These are phyloP conservation scores for Clonostachys solani DNA, from an alignment of 2,329 filamentous ascomycete species.

Conservation along the genomic window DNA sequence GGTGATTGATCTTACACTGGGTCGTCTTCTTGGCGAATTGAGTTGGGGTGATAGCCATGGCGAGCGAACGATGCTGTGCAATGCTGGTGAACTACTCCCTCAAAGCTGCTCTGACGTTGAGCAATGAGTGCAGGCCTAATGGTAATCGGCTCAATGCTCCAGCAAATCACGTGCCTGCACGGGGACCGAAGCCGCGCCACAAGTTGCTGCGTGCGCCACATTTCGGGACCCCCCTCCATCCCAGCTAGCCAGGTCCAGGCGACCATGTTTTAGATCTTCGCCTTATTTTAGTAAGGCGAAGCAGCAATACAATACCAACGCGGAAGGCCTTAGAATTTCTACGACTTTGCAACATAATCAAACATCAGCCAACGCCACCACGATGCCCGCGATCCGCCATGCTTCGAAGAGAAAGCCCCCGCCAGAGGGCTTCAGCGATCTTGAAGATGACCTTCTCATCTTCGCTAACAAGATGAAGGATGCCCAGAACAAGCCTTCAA, in stretches of 20 bases:
- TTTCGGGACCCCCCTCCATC: too few species aligned
- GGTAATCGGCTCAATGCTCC: too few species aligned
- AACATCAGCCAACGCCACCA: constrained; percentile 3
- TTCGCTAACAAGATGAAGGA: constrained; percentile 93
- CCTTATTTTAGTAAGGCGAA: neutral
- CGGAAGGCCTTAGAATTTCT: neutral
- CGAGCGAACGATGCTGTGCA: constrained; percentile 31
- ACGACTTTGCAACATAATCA: neutral
- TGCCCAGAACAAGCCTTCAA: constrained; percentile 84
- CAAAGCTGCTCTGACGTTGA: too few species aligned
- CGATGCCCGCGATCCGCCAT: constrained; percentile 75
- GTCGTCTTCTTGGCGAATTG: constrained; percentile 81
- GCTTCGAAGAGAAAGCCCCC: constrained; percentile 76
- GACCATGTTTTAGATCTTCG: too few species aligned
- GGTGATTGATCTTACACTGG: constrained; percentile 56
- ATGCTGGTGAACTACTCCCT: neutral
- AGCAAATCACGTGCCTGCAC: too few species aligned
- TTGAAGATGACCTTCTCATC: constrained; percentile 80
- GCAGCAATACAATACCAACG: neutral
- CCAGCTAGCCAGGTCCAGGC: too few species aligned
- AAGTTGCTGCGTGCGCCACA: too few species aligned
- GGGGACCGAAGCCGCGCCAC: too few species aligned
- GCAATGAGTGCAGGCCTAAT: too few species aligned
- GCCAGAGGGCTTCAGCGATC: constrained; percentile 81
- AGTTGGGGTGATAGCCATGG: constrained; percentile 87